These are phyloP conservation scores for Metschnikowia drakensbergensis DNA, from an alignment of 805 yeast species.

Conservation along the genomic window DNA sequence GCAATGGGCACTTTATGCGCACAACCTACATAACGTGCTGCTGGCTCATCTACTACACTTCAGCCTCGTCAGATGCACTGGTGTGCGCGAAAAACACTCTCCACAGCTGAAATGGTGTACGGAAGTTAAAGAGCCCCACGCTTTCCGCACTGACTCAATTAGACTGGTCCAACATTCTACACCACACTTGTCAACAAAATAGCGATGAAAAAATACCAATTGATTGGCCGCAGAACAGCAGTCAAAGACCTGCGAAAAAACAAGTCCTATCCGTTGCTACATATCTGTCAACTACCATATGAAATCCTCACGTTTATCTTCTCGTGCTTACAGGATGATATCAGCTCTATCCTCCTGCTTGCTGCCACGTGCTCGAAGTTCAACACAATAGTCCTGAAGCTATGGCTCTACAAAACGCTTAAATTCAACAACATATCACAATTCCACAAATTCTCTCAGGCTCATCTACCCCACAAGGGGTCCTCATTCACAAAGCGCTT, in stretches of 20 bases:
- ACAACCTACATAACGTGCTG: neutral
- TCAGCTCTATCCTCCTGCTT: slow-evolving; percentile 13
- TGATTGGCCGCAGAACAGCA: slow-evolving; percentile 36
- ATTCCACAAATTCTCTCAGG: slow-evolving; percentile 35
- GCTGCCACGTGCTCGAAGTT: slow-evolving; percentile 37
- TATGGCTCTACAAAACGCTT: slow-evolving; percentile 35
- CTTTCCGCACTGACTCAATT: neutral
- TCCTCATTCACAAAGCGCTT: slow-evolving; percentile 22
- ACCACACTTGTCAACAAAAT: neutral
- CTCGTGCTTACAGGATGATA: slow-evolving; percentile 20
- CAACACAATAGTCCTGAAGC: slow-evolving; percentile 32
- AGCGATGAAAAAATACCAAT: slow-evolving; percentile 38
- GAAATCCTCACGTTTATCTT: slow-evolving; percentile 40
- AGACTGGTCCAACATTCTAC: neutral
- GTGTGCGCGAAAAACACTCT: neutral
- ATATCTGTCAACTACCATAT: slow-evolving; percentile 40
- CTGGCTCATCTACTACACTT: neutral
- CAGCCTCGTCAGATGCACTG: neutral
- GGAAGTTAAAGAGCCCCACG: neutral
- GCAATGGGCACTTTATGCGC: neutral
- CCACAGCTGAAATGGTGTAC: neutral
- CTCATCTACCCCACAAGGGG: slow-evolving; percentile 26
- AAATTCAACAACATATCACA: slow-evolving; percentile 21
- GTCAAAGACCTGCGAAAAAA: slow-evolving; percentile 10
- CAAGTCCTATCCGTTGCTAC: slow-evolving; percentile 24